Evolutionary conservation across 2,329 filamentous ascomycete genomes (phyloP).

Genomic region (Fusarium devonianum): DNA sequence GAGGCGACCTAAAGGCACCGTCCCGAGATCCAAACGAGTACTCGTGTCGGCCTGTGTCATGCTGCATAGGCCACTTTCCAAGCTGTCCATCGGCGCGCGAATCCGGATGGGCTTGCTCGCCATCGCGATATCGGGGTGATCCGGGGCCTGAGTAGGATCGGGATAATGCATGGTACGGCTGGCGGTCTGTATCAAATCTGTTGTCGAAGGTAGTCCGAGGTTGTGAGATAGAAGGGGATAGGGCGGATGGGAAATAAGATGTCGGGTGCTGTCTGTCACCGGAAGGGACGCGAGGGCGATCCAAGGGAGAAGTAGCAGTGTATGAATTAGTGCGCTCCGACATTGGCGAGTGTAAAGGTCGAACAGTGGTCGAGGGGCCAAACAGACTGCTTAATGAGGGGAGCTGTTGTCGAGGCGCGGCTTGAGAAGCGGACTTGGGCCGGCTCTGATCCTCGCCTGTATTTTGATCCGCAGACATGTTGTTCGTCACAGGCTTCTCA

Average conservation of each 20-base stretch:
- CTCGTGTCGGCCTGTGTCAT: constrained; percentile 53
- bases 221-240: constrained; percentile 50
- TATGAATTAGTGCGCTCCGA: constrained; percentile 56
- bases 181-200: constrained; percentile 54
- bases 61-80: constrained; percentile 49
- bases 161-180: constrained; percentile 37
- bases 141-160: constrained; percentile 53
- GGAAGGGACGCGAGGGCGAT: constrained; percentile 54
- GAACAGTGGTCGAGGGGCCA: constrained; percentile 54
- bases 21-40: constrained; percentile 56
- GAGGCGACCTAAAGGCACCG: constrained; percentile 43
- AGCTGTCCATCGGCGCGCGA: constrained; percentile 48
- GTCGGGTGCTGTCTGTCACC: constrained; percentile 50
- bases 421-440: constrained; percentile 45
- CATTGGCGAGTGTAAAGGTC: constrained; percentile 55
- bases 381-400: constrained; percentile 66
- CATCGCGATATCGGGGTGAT: constrained; percentile 54
- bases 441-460: constrained; percentile 48
- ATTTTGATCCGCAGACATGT: constrained; percentile 52
- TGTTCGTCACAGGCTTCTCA: constrained; percentile 56
- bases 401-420: constrained; percentile 55
- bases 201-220: constrained; percentile 57
- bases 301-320: constrained; percentile 55
- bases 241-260: constrained; percentile 57
- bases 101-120: constrained; percentile 47